phyloP scores from a whole-genome alignment of 116 monocot species.

The Papilionanthe hybrid region DNA sequence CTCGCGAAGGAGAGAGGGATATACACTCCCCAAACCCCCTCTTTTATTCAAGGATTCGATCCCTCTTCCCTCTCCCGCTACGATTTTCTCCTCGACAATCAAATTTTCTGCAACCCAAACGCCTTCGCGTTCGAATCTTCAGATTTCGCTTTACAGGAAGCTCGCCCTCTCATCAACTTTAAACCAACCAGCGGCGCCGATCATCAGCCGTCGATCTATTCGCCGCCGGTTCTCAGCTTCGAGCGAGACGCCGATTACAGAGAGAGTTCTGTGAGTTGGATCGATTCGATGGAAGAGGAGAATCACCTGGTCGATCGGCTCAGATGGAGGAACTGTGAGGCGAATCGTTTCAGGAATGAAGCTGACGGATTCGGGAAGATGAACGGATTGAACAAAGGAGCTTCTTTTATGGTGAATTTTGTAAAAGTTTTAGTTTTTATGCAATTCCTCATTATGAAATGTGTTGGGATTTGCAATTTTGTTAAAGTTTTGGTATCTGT shows the following conservation, averaged over 20 bases:
- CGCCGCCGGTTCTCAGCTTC: constrained; percentile 43
- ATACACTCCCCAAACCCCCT: background rate
- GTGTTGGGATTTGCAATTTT: background rate
- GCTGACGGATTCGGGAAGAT: background rate
- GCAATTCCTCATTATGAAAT: background rate
- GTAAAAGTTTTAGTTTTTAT: background rate
- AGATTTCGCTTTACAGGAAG: constrained; percentile 2
- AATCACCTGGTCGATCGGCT: background rate
- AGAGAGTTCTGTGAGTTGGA: constrained; percentile 23
- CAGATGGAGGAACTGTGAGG: background rate
- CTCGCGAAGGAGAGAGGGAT: constrained; percentile 11
- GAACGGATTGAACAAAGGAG: background rate
- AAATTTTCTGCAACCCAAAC: background rate
- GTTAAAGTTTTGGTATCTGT: too few relatives aligned
- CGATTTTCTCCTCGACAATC: background rate
- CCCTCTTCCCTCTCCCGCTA: constrained; percentile 1
- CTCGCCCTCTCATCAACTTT: constrained; percentile 6
- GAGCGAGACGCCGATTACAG: constrained; percentile 20
- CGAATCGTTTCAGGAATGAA: background rate
- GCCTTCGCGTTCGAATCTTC: background rate
- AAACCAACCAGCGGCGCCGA: background rate
- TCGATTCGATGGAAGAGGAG: constrained; percentile 28
- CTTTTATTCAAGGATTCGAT: constrained; percentile 5
- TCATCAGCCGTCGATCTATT: constrained; percentile 7
- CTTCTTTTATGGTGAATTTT: background rate